Evolutionary conservation across 2,329 filamentous ascomycete genomes (phyloP), one percentile per base, ranked within the genome.

Genomic region (Coniella lustricola): DNA sequence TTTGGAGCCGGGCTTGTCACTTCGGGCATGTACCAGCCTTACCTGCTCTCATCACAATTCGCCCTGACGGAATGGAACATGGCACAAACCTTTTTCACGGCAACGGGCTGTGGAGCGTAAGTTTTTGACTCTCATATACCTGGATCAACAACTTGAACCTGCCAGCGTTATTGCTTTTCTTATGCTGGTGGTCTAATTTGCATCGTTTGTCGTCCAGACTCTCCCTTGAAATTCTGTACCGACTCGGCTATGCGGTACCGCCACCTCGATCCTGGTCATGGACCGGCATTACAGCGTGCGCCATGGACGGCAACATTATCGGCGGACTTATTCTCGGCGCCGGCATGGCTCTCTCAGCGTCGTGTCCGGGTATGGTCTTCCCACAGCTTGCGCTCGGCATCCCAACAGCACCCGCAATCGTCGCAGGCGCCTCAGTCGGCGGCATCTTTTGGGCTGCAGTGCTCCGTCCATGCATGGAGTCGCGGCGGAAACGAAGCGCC

Each of bases 271-370:
- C 66, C 49, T 72, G 72, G 31, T 75, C 79, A 1, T 68, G 73
- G 5, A 59, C 81, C 21, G 74, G 72, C 45, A 65, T 81, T 56
- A 73, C 81, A 55, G 38, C 29, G 1, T 66, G 67, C 8, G 59
- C 63, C 16, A 81, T 80, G 57, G 81, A 84, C 56, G 82, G 80
- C 48, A 86, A 87, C 60, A 63, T 85, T 40, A 55, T 84, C 54
- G 83, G 83, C 48, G 83, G 82, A 4, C 58, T 70, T 14, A 63
- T 85, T 3, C 72, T 84, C 21, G 82, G 83, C 32, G 61, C 74
- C n/a, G 83, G 83, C 48, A 84, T 86, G 81, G 73, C 78, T 5
- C 64, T 85, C 14, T 76, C 81, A 0, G 81, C 81, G 8, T 76
- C 81, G 0, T 85, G 82, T 51, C 81, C 83, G 0, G 83, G 83